A percentile compares a stretch with the other conserved stretches of the same genome.
Evolutionary conservation across 345 rosid species (phyloP).

Genomic region (Eucalyptus victrix): DNA sequence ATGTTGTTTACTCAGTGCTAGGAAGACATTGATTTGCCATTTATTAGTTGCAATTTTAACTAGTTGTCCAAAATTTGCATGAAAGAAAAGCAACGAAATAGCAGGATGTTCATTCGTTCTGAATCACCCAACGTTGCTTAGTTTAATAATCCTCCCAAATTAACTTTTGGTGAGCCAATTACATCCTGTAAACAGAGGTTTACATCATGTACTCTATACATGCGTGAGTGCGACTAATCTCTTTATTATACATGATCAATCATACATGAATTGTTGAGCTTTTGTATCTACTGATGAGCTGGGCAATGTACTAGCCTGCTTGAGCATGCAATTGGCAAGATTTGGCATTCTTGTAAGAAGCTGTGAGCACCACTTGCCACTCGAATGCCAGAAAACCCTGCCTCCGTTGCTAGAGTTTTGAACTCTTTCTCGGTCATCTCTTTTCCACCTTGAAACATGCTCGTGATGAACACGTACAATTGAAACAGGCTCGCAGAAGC

Average conservation of each 20-base stretch:
- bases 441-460: slow-evolving; percentile 15
- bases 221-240: neutral
- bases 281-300: neutral
- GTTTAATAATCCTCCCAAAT: neutral
- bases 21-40: neutral
- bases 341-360: too few relatives aligned
- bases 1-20: neutral
- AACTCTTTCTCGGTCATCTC: slow-evolving; percentile 31
- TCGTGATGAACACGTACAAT: slow-evolving; percentile 18
- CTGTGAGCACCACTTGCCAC: slow-evolving; percentile 12
- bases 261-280: neutral
- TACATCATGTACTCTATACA: neutral
- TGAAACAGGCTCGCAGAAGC: slow-evolving; percentile 17
- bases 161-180: neutral
- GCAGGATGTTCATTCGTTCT: neutral
- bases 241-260: neutral
- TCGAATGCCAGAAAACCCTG: slow-evolving; percentile 37
- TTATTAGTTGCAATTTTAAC: neutral
- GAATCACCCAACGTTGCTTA: neutral
- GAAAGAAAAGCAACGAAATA: neutral
- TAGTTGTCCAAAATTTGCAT: neutral
- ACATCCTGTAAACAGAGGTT: neutral
- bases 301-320: neutral
- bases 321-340: too few relatives aligned
- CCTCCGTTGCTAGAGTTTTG: slow-evolving; percentile 16